phyloP scores from a whole-genome alignment of 495 filamentous ascomycete genomes.

The Penicillium crystallinum region DNA sequence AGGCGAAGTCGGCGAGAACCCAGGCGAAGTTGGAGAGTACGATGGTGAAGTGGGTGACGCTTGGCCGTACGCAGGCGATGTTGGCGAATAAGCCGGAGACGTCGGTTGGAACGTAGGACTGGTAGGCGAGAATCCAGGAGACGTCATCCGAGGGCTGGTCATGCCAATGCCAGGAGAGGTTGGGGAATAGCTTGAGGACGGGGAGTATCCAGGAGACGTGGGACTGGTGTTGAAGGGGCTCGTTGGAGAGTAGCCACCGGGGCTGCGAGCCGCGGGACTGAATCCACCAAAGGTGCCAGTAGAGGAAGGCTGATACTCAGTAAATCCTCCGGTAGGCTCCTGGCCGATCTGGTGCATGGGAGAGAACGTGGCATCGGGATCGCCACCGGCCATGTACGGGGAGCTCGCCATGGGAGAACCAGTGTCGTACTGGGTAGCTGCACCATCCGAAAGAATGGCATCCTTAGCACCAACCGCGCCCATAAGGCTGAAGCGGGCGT shows the following conservation, averaged over 20 bases:
- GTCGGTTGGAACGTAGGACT: slow-evolving; percentile 69
- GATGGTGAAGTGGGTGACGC: slow-evolving; percentile 64
- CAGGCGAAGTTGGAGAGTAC: slow-evolving; percentile 81
- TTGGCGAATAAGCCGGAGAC: slow-evolving; percentile 80
- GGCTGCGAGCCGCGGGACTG: slow-evolving; percentile 65
- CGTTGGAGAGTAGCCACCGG: slow-evolving; percentile 60
- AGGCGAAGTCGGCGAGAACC: slow-evolving; percentile 70
- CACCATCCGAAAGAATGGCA: slow-evolving; percentile 65
- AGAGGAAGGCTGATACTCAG: slow-evolving; percentile 47
- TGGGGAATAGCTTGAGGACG: slow-evolving; percentile 62
- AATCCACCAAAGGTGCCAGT: slow-evolving; percentile 50
- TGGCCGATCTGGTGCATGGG: slow-evolving; percentile 75
- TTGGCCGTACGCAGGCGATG: slow-evolving; percentile 64
- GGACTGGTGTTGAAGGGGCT: slow-evolving; percentile 80
- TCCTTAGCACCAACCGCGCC: slow-evolving; percentile 70
- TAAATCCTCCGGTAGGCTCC: slow-evolving; percentile 73
- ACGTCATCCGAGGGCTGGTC: slow-evolving; percentile 50
- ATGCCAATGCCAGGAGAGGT: slow-evolving; percentile 58
- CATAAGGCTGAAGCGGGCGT: slow-evolving; percentile 74
- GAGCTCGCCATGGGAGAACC: slow-evolving; percentile 82
- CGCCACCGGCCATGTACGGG: slow-evolving; percentile 68
- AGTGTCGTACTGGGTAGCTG: slow-evolving; percentile 90
- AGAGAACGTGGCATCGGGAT: slow-evolving; percentile 79
- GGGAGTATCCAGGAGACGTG: slow-evolving; percentile 70
- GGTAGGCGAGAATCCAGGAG: slow-evolving; percentile 55